phyloP scores from a whole-genome alignment of 129 eudicot species.

The Flaveria bidentis region DNA sequence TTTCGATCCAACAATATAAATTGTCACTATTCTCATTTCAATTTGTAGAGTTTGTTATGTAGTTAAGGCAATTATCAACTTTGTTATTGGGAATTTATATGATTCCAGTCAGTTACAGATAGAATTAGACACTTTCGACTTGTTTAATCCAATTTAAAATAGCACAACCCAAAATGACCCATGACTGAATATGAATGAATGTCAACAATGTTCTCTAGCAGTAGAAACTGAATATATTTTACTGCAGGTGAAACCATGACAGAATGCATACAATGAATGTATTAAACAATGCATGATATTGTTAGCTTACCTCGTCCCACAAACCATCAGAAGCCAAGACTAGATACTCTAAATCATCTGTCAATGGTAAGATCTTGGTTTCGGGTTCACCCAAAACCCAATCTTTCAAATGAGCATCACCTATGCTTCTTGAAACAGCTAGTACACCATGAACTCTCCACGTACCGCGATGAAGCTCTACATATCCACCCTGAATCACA shows the following conservation, averaged over 20 bases:
- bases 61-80: too few species aligned
- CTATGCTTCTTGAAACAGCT: conserved; percentile 92
- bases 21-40: not conserved
- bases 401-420: conserved; percentile 89
- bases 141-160: not conserved
- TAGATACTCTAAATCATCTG: conserved; percentile 72
- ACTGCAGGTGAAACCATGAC: not conserved
- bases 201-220: not conserved
- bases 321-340: conserved; percentile 93
- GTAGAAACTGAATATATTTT: not conserved
- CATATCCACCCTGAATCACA: conserved; percentile 80
- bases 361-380: conserved; percentile 48
- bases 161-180: not conserved
- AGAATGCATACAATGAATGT: not conserved
- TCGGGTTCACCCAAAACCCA: conserved; percentile 95
- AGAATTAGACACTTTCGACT: too few species aligned
- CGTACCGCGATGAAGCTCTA: conserved; percentile 81
- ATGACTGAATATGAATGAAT: not conserved
- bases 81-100: too few species aligned
- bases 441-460: conserved; percentile 96
- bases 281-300: not conserved
- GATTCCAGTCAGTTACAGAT: too few species aligned
- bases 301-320: conserved; percentile 76
- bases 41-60: too few species aligned
- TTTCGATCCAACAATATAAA: not conserved